Conservation (phyloP, 1,139 yeast species). For the Komagataea norvegica region DNA sequence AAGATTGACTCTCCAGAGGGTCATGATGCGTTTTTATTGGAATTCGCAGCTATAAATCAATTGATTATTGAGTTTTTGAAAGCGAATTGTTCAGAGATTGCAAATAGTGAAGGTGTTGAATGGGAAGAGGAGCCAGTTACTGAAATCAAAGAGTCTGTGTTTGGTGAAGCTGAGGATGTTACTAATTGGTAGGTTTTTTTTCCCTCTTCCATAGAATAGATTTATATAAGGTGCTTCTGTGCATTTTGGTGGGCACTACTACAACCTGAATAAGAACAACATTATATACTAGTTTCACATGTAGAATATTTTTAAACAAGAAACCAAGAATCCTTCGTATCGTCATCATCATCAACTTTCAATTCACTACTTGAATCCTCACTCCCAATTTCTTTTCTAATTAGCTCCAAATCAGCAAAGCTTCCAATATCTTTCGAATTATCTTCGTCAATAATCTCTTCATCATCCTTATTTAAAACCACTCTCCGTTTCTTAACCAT, state of each 20-base stretch:
- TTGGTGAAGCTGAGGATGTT: constrained; percentile 92
- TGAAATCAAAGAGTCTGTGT: constrained; percentile 63
- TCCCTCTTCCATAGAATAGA: too few species aligned
- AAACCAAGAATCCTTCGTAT: too few species aligned
- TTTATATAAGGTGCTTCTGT: too few species aligned
- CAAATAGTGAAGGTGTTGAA: constrained; percentile 42
- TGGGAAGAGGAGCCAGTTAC: constrained; percentile 51
- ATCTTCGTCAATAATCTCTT: constrained; percentile 10
- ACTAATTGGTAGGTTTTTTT: constrained; percentile 81
- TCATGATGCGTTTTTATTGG: constrained; percentile 92
- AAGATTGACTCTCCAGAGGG: constrained; percentile 93
- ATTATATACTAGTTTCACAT: too few species aligned
- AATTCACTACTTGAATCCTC: constrained; percentile 3
- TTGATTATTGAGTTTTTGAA: constrained; percentile 64
- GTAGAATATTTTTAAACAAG: too few species aligned
- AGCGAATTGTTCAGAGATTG: constrained; percentile 51
- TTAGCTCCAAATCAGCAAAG: constrained; percentile 6
- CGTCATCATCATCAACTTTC: constrained; percentile 9
- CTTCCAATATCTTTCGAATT: constrained; percentile 5
- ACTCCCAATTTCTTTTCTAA: constrained; percentile 3
- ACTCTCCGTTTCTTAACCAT: constrained; percentile 30
- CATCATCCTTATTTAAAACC: constrained; percentile 6
- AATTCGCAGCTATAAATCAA: constrained; percentile 75
- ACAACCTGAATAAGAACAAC: too few species aligned
- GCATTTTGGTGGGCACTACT: too few species aligned